Evolutionary conservation across 176 grass and related monocot species (phyloP).

Genomic region (Elaeis guineensis): DNA sequence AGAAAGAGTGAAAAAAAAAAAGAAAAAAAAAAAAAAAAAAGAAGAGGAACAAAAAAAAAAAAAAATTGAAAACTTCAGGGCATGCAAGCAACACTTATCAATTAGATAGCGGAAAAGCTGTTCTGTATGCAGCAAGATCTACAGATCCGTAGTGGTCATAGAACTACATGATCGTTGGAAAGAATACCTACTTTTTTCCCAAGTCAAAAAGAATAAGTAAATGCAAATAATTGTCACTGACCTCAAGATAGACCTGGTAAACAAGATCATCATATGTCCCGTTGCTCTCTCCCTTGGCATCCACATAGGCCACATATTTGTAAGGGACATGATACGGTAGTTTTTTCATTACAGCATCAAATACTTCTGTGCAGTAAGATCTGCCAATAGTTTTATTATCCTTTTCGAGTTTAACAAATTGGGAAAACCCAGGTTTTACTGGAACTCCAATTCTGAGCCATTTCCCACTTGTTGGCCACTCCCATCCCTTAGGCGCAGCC

Average conservation of each 20-base stretch:
- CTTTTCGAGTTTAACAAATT: conserved; percentile 28
- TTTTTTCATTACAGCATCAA: conserved; percentile 25
- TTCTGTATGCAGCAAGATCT: too few species aligned
- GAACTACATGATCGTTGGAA: too few species aligned
- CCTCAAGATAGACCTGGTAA: conserved; percentile 51
- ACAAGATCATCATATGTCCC: conserved; percentile 63
- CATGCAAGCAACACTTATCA: too few species aligned
- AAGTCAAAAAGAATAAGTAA: background rate
- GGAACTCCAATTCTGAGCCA: conserved; percentile 41
- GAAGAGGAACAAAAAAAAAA: too few species aligned
- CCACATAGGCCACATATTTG: conserved; percentile 9
- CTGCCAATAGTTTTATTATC: background rate
- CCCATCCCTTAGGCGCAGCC: conserved; percentile 45
- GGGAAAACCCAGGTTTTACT: conserved; percentile 33
- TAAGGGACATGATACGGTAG: conserved; percentile 26
- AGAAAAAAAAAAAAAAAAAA: too few species aligned
- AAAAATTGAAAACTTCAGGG: too few species aligned
- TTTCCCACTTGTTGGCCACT: conserved; percentile 39
- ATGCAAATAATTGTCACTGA: conserved; percentile 15
- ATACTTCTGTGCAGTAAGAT: conserved; percentile 47
- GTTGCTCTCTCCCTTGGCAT: conserved; percentile 28
- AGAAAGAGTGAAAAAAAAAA: too few species aligned
- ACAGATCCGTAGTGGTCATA: too few species aligned
- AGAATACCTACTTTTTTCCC: too few species aligned
- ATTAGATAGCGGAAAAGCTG: too few species aligned